Conservation (phyloP, 1,284 basidiomycete species). For the Blastosporella zonata region DNA sequence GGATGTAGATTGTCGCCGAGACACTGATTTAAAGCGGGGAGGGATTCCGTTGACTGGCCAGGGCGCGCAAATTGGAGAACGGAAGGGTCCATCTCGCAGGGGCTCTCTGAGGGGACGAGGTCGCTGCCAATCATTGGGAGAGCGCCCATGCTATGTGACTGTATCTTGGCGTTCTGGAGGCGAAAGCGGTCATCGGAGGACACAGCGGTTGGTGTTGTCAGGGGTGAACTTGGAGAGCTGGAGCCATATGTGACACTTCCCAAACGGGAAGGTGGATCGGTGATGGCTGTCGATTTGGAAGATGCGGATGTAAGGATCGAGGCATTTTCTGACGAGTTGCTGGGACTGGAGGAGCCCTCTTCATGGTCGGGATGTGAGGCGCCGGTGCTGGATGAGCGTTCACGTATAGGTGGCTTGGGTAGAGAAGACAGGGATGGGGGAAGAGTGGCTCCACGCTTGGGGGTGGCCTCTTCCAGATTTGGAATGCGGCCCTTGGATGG, state of each 20-base stretch:
- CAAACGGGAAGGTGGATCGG: conserved; percentile 43
- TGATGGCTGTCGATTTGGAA: conserved; percentile 42
- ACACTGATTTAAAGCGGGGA: conserved; percentile 32
- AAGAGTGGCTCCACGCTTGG: conserved; percentile 31
- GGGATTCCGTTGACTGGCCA: conserved; percentile 64
- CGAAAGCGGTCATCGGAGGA: conserved; percentile 18
- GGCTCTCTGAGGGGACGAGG: conserved; percentile 32
- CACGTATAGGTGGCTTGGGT: conserved; percentile 23
- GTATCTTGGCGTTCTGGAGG: conserved; percentile 20
- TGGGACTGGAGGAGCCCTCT: conserved; percentile 24
- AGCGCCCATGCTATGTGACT: conserved; percentile 33
- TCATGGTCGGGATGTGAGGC: conserved; percentile 17
- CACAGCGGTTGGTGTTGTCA: conserved; percentile 19
- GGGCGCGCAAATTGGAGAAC: conserved; percentile 71
- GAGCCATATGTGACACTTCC: conserved; percentile 27
- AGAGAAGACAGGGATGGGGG: conserved; percentile 23
- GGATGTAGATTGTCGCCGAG: conserved; percentile 21
- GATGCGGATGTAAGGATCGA: conserved; percentile 41
- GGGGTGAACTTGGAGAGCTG: conserved; percentile 9
- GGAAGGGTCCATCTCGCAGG: conserved; percentile 54
- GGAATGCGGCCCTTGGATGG: conserved; percentile 14
- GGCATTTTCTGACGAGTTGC: conserved; percentile 39
- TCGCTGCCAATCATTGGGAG: conserved; percentile 31
- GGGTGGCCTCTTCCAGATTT: conserved; percentile 18
- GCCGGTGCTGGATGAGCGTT: conserved; percentile 33